These are phyloP conservation scores for Pythium inflatum DNA, from an alignment of 352 stramenopile species.

Conservation along the genomic window DNA sequence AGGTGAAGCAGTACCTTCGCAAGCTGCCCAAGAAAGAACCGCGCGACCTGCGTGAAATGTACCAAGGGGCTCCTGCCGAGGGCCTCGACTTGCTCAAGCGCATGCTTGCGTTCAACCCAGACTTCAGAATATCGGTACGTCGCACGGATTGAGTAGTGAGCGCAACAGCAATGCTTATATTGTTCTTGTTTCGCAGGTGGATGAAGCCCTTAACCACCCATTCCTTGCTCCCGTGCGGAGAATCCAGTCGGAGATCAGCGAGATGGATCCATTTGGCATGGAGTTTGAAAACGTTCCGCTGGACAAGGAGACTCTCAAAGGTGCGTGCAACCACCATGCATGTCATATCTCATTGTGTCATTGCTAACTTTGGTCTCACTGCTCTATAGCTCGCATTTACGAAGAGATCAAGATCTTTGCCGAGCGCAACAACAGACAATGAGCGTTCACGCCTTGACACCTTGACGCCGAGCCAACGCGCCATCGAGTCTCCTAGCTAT, in stretches of 20 bases:
- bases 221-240: conserved; percentile 84
- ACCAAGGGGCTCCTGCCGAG: conserved; percentile 75
- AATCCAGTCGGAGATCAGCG: conserved; percentile 70
- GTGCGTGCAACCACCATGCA: conserved; percentile 43
- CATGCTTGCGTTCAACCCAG: conserved; percentile 81
- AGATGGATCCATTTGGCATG: conserved; percentile 84
- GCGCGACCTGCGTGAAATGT: conserved; percentile 82
- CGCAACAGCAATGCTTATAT: no score
- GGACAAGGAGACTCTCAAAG: conserved; percentile 86
- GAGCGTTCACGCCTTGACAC: no score
- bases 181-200: conserved; percentile 47
- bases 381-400: conserved; percentile 72
- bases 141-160: no score
- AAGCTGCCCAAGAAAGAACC: conserved; percentile 86
- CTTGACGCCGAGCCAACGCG: no score
- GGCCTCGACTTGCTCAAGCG: conserved; percentile 86
- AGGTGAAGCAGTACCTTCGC: conserved; percentile 88
- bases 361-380: not conserved
- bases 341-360: no score
- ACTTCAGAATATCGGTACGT: conserved; percentile 82
- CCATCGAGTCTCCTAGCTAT: no score
- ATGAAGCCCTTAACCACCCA: conserved; percentile 81
- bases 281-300: conserved; percentile 88
- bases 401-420: conserved; percentile 88
- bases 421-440: conserved; percentile 70